phyloP scores from a whole-genome alignment of 2,329 filamentous ascomycete genomes.

The Trichophyton benhamiae region DNA sequence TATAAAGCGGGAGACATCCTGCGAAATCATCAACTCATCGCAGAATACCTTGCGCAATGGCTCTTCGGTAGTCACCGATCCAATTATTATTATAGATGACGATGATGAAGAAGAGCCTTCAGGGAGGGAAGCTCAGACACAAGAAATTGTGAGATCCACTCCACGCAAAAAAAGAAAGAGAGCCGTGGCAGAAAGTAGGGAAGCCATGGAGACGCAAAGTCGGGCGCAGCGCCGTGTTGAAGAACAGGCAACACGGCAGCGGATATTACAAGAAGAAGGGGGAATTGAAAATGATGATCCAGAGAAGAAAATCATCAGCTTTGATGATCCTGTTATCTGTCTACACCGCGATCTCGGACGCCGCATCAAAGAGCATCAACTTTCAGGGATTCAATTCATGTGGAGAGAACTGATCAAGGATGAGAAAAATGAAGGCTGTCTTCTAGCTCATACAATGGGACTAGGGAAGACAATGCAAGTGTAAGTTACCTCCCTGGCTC shows the following conservation, averaged over 20 bases:
- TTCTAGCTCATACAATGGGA: slow-evolving; percentile 84
- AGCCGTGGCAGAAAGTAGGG: slow-evolving; percentile 37
- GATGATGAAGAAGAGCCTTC: background rate
- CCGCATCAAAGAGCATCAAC: slow-evolving; percentile 66
- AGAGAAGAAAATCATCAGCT: slow-evolving; percentile 37
- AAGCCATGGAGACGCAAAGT: slow-evolving; percentile 44
- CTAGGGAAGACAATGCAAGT: slow-evolving; percentile 88
- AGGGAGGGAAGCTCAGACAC: background rate
- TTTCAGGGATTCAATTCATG: slow-evolving; percentile 71
- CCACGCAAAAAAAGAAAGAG: slow-evolving; percentile 38
- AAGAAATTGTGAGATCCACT: slow-evolving; percentile 9
- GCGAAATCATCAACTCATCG: background rate
- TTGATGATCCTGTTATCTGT: slow-evolving; percentile 35
- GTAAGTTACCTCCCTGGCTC: slow-evolving; percentile 25
- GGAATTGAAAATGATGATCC: slow-evolving; percentile 27
- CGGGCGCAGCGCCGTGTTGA: slow-evolving; percentile 42
- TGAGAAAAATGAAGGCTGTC: slow-evolving; percentile 55
- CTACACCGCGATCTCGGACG: slow-evolving; percentile 52
- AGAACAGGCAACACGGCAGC: slow-evolving; percentile 43
- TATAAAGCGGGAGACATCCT: background rate
- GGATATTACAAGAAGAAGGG: slow-evolving; percentile 23
- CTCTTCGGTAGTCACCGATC: background rate
- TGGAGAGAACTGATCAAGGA: slow-evolving; percentile 69
- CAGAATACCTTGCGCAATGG: background rate
- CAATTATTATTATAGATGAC: background rate